A percentile compares a stretch with the other conserved stretches of the same genome.
These are phyloP conservation scores for Leccinum incarnatum DNA, from an alignment of 768 basidiomycete species.

Conservation along the genomic window DNA sequence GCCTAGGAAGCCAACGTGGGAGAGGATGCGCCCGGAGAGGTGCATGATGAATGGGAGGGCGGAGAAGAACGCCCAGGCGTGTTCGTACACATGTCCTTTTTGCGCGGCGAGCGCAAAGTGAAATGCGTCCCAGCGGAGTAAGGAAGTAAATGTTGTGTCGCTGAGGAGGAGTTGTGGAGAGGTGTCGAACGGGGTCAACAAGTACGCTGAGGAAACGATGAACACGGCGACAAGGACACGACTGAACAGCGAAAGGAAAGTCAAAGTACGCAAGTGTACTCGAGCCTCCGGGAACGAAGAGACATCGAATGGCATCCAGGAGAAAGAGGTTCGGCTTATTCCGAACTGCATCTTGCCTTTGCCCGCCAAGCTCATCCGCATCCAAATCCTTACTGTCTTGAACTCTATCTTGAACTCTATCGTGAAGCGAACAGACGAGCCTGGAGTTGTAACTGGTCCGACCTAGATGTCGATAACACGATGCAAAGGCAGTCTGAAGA, in stretches of 20 bases:
- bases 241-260: constrained; percentile 22
- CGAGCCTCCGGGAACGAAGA: not conserved
- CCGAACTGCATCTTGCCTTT: not conserved
- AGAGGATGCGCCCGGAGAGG: constrained; percentile 26
- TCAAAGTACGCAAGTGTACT: constrained; percentile 21
- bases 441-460: no score
- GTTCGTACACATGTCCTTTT: constrained; percentile 60
- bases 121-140: constrained; percentile 86
- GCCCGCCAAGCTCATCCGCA: no score
- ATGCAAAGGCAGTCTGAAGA: no score
- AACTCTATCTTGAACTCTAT: no score
- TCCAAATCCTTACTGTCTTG: no score
- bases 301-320: not conserved
- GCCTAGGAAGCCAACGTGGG: not conserved
- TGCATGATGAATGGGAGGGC: constrained; percentile 59
- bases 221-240: constrained; percentile 21
- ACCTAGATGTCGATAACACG: no score
- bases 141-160: constrained; percentile 17
- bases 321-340: not conserved
- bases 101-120: constrained; percentile 74
- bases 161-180: constrained; percentile 25
- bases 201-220: constrained; percentile 17
- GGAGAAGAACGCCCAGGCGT: constrained; percentile 88
- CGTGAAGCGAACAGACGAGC: no score
- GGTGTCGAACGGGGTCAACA: constrained; percentile 25